A percentile compares a stretch with the other conserved stretches of the same genome.
These are phyloP conservation scores for Oryza punctata DNA, from an alignment of 176 grass and related monocot species.

Conservation along the genomic window DNA sequence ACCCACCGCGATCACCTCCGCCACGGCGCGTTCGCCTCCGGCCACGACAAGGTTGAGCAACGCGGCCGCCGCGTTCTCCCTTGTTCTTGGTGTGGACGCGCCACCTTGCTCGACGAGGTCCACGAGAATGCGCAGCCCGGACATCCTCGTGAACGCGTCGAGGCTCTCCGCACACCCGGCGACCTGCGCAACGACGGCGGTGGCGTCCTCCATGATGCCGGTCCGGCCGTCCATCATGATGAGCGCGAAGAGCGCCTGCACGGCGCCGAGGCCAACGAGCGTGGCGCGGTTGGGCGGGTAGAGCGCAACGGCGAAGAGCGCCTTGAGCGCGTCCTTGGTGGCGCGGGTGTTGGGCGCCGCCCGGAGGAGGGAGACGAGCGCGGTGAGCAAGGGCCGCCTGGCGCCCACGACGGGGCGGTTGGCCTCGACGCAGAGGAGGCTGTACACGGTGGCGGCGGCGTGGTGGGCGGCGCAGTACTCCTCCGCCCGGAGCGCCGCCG, in stretches of 20 bases:
- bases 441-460: constrained; percentile 74
- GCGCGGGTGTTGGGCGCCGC: constrained; percentile 46
- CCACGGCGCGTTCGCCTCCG: constrained; percentile 56
- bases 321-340: constrained; percentile 90
- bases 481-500: constrained; percentile 51
- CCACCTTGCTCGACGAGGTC: constrained; percentile 59
- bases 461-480: constrained; percentile 52
- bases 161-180: constrained; percentile 90
- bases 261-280: constrained; percentile 57
- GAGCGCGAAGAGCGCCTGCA: constrained; percentile 71
- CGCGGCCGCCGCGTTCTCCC: constrained; percentile 81
- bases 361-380: constrained; percentile 68
- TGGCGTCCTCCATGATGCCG: constrained; percentile 84
- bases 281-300: constrained; percentile 68
- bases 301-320: constrained; percentile 67
- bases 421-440: constrained; percentile 70
- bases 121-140: constrained; percentile 67
- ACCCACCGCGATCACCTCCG: constrained; percentile 56
- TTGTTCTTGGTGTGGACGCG: constrained; percentile 34
- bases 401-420: constrained; percentile 67
- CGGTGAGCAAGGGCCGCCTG: constrained; percentile 47
- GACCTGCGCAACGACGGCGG: constrained; percentile 83
- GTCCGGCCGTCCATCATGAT: constrained; percentile 56
- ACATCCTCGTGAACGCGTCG: constrained; percentile 56
- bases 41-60: constrained; percentile 85